phyloP scores from a whole-genome alignment of 2,329 filamentous ascomycete species.

The Scedosporium boydii region DNA sequence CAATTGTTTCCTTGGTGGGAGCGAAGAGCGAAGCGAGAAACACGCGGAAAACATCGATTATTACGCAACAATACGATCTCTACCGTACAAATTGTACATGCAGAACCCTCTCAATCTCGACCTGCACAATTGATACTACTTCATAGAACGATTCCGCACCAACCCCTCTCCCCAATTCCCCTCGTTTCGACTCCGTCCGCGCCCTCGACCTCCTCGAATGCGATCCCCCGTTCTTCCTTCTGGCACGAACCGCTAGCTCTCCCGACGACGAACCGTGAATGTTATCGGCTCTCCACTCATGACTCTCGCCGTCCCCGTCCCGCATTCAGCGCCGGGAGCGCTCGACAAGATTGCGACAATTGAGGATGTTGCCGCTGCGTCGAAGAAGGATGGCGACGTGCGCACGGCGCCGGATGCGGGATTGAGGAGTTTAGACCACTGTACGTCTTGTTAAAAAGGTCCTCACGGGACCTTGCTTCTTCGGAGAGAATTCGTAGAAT shows the following conservation, averaged over 20 bases:
- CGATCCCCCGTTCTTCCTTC: too few relatives aligned
- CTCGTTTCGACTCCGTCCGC: too few relatives aligned
- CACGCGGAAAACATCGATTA: too few relatives aligned
- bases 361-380: background rate
- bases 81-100: background rate
- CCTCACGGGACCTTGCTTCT: background rate
- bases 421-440: slow-evolving; percentile 70
- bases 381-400: slow-evolving; percentile 16
- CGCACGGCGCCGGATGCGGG: slow-evolving; percentile 52
- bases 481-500: background rate
- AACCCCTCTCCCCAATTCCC: too few relatives aligned
- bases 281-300: background rate
- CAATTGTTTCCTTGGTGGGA: too few relatives aligned
- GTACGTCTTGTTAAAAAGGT: slow-evolving; percentile 31
- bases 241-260: too few relatives aligned
- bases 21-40: too few relatives aligned
- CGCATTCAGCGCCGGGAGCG: slow-evolving; percentile 3
- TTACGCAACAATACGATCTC: too few relatives aligned
- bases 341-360: slow-evolving; percentile 7
- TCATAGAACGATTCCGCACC: too few relatives aligned
- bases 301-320: slow-evolving; percentile 2
- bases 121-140: too few relatives aligned
- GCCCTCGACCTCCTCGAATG: too few relatives aligned
- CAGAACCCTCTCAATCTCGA: too few relatives aligned
- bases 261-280: background rate